These are phyloP conservation scores for Rhizophagus clarus DNA, from an alignment of 192 early-diverging fungal genomes.

Conservation along the genomic window DNA sequence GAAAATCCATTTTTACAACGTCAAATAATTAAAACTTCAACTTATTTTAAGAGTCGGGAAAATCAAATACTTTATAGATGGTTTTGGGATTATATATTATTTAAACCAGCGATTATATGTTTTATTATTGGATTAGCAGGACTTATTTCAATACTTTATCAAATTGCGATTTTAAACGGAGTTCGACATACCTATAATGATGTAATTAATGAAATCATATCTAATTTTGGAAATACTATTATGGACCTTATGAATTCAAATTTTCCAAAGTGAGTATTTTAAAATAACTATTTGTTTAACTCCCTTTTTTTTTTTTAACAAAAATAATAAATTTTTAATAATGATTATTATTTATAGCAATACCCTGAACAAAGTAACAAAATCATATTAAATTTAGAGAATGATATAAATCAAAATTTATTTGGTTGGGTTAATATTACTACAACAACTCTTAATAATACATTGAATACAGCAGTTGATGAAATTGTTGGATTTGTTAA, in stretches of 20 bases:
- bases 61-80: slow-evolving; percentile 35
- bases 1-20: slow-evolving; percentile 22
- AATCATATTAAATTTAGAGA: slow-evolving; percentile 6
- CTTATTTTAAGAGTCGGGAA: slow-evolving; percentile 26
- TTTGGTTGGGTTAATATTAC: slow-evolving; percentile 27
- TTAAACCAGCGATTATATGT: slow-evolving; percentile 32
- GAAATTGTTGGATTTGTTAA: slow-evolving; percentile 7
- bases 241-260: slow-evolving; percentile 6
- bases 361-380: slow-evolving; percentile 2
- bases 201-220: background rate
- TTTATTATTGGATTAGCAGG: slow-evolving; percentile 37
- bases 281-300: no score
- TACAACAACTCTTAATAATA: slow-evolving; percentile 19
- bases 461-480: slow-evolving; percentile 26
- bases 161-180: slow-evolving; percentile 34
- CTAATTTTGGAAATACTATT: slow-evolving; percentile 10
- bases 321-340: no score
- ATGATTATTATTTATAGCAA: no score
- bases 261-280: slow-evolving; percentile 5
- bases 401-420: slow-evolving; percentile 17
- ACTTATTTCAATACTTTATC: no score
- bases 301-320: no score
- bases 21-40: slow-evolving; percentile 8
- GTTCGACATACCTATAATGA: slow-evolving; percentile 21
- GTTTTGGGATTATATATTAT: slow-evolving; percentile 38